These are phyloP conservation scores for Talaromyces atroroseus DNA, from an alignment of 2,329 filamentous ascomycete genomes.

Conservation along the genomic window DNA sequence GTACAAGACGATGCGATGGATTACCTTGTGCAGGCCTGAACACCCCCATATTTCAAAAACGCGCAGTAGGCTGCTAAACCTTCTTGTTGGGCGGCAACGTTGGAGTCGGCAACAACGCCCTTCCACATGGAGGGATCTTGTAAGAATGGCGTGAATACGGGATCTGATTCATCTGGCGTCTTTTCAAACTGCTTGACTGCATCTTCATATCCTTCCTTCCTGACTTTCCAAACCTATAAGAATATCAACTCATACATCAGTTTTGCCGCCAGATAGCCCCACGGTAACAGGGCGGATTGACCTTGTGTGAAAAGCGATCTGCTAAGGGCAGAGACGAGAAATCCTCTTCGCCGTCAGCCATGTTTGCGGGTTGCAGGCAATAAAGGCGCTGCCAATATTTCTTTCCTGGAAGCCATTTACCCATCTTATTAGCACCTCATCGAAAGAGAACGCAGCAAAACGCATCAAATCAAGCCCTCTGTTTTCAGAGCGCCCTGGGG, in stretches of 20 bases:
- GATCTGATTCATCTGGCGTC: conserved; percentile 77
- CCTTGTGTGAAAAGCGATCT: conserved; percentile 41
- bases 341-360: conserved; percentile 41
- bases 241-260: conserved; percentile 5
- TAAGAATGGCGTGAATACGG: conserved; percentile 80
- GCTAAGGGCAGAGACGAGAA: conserved; percentile 39
- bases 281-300: conserved; percentile 17
- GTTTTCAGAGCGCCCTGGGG: neutral
- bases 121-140: conserved; percentile 87
- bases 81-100: conserved; percentile 94
- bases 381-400: conserved; percentile 8
- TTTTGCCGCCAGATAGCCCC: neutral
- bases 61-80: conserved; percentile 81
- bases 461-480: neutral
- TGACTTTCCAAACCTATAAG: conserved; percentile 81
- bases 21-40: conserved; percentile 68
- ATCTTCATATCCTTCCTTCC: conserved; percentile 92
- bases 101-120: conserved; percentile 84
- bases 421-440: neutral
- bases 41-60: conserved; percentile 85
- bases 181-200: conserved; percentile 79
- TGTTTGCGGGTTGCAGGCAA: conserved; percentile 19
- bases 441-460: neutral
- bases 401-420: neutral
- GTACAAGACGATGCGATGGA: neutral